A percentile compares a stretch with the other conserved stretches of the same genome.
phyloP scores from a whole-genome alignment of 2,329 filamentous ascomycete genomes.

The Claviceps sorghi region DNA sequence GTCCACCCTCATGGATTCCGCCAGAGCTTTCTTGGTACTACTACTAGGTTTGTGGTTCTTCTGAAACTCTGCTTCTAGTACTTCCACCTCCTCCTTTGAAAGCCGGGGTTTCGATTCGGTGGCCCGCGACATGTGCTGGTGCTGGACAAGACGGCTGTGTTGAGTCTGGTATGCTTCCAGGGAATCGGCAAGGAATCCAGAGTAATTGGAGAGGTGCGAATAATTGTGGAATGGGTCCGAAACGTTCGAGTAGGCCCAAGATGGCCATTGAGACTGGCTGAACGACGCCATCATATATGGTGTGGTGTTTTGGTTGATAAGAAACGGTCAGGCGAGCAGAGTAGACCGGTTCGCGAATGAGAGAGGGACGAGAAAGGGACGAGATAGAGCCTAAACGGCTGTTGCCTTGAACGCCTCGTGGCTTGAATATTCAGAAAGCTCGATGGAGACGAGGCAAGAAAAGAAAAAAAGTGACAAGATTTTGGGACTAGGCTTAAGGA shows the following conservation, averaged over 20 bases:
- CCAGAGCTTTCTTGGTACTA: slow-evolving; percentile 44
- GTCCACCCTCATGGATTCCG: slow-evolving; percentile 47
- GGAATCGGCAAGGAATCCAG: slow-evolving; percentile 23
- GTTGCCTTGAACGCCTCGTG: background rate
- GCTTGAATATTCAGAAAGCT: background rate
- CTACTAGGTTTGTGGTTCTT: slow-evolving; percentile 52
- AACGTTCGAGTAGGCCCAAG: slow-evolving; percentile 19
- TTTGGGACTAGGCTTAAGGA: background rate
- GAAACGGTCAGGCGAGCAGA: background rate
- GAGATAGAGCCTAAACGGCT: background rate
- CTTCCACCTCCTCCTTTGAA: slow-evolving; percentile 44
- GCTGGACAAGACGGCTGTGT: slow-evolving; percentile 22
- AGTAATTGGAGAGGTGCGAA: slow-evolving; percentile 19
- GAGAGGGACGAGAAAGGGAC: background rate
- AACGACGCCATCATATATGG: slow-evolving; percentile 17
- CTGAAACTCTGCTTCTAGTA: slow-evolving; percentile 45
- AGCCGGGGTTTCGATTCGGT: slow-evolving; percentile 38
- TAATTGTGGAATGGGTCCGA: slow-evolving; percentile 18
- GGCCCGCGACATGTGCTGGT: slow-evolving; percentile 24
- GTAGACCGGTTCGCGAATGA: background rate
- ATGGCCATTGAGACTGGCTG: slow-evolving; percentile 21
- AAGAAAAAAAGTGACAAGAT: background rate
- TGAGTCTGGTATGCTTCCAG: slow-evolving; percentile 24
- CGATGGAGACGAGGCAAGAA: background rate
- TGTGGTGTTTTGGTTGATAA: background rate